These are phyloP conservation scores for Knoxdaviesia proteae DNA, from an alignment of 2,329 filamentous ascomycete species.

Conservation along the genomic window DNA sequence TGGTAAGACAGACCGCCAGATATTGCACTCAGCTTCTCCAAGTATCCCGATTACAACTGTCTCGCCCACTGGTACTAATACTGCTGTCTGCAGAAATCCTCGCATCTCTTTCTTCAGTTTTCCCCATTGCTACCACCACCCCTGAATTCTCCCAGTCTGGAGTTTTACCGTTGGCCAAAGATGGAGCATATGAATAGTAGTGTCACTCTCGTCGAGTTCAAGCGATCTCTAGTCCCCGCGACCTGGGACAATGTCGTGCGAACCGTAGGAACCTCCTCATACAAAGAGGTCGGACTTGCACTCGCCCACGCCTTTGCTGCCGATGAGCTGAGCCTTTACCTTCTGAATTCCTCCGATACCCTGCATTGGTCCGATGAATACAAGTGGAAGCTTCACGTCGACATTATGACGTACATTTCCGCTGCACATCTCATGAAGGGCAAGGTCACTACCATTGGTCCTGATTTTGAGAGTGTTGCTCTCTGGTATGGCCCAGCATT, in stretches of 20 bases:
- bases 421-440: constrained; percentile 58
- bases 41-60: neutral
- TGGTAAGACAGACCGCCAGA: neutral
- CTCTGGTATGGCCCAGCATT: constrained; percentile 41
- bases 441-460: constrained; percentile 52
- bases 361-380: constrained; percentile 39
- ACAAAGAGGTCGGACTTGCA: constrained; percentile 47
- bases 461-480: constrained; percentile 57
- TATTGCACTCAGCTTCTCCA: too few relatives aligned
- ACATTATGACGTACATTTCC: constrained; percentile 58
- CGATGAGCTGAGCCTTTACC: constrained; percentile 55
- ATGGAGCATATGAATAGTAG: constrained; percentile 20
- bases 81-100: neutral
- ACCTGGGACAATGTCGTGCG: constrained; percentile 37
- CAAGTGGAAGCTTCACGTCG: constrained; percentile 57
- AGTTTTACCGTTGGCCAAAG: constrained; percentile 10
- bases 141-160: neutral
- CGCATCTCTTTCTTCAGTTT: neutral
- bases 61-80: neutral
- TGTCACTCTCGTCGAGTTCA: constrained; percentile 12
- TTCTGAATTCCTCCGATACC: constrained; percentile 51
- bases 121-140: neutral
- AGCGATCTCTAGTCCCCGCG: constrained; percentile 27
- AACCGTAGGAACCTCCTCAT: constrained; percentile 42
- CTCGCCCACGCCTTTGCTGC: constrained; percentile 60